These are phyloP conservation scores for Passalora sequoiae DNA, from an alignment of 2,329 filamentous ascomycete species.

Conservation along the genomic window DNA sequence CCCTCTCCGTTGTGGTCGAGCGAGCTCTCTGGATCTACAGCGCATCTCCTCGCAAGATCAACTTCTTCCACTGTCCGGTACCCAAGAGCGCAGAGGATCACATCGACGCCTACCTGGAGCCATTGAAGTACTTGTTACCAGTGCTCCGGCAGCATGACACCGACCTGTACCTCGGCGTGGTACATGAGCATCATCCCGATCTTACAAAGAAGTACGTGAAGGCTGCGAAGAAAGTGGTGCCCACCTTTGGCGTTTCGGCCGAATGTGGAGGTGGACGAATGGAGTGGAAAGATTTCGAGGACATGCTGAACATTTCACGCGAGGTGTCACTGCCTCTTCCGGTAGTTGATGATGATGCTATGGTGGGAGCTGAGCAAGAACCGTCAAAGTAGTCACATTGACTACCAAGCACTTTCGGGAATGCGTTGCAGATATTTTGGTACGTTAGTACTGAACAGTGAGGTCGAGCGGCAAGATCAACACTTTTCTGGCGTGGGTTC, in stretches of 20 bases:
- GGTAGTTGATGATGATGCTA: neutral
- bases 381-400: no score
- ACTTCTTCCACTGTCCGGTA: slow-evolving; percentile 45
- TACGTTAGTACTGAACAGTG: no score
- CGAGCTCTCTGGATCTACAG: slow-evolving; percentile 34
- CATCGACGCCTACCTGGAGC: slow-evolving; percentile 36
- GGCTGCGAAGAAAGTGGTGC: slow-evolving; percentile 31
- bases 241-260: slow-evolving; percentile 38
- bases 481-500: no score
- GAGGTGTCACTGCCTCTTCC: slow-evolving; percentile 17
- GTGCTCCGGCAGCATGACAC: slow-evolving; percentile 31
- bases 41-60: slow-evolving; percentile 29
- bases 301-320: slow-evolving; percentile 21
- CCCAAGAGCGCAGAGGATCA: slow-evolving; percentile 29
- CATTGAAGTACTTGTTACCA: slow-evolving; percentile 32
- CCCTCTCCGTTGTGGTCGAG: slow-evolving; percentile 33
- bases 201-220: slow-evolving; percentile 38
- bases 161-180: slow-evolving; percentile 40
- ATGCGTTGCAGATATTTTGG: no score
- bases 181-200: slow-evolving; percentile 38
- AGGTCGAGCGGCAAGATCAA: no score
- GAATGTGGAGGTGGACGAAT: slow-evolving; percentile 42
- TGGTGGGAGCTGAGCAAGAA: neutral
- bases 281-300: slow-evolving; percentile 29
- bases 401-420: no score